Percentiles rank a stretch among this genome's conserved stretches.
Conservation (phyloP, 805 yeast species). For the Starmerella apis region DNA sequence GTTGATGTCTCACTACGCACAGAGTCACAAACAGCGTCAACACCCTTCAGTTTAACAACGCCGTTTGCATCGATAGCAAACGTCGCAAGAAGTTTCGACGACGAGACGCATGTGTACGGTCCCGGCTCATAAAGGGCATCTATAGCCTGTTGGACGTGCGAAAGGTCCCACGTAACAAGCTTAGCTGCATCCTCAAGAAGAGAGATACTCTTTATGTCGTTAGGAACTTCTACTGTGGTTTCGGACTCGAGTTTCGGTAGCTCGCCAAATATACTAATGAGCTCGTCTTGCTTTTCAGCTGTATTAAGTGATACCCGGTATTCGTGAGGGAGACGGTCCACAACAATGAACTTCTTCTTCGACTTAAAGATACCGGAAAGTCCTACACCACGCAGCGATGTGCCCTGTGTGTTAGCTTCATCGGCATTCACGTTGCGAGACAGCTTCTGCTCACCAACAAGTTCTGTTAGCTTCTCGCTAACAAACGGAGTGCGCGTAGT, state of each 20-base stretch:
- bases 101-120: conserved; percentile 16
- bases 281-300: conserved; percentile 21
- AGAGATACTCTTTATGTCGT: conserved; percentile 29
- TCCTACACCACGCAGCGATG: conserved; percentile 71
- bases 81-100: conserved; percentile 16
- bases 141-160: conserved; percentile 23
- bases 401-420: conserved; percentile 85
- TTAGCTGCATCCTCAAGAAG: conserved; percentile 35
- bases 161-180: conserved; percentile 27
- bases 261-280: conserved; percentile 14
- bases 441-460: conserved; percentile 46
- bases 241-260: conserved; percentile 31
- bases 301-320: conserved; percentile 35
- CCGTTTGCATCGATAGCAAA: conserved; percentile 20
- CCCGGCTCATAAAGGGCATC: conserved; percentile 28
- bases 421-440: conserved; percentile 89
- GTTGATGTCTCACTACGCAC: conserved; percentile 13
- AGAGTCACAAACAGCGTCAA: conserved; percentile 23
- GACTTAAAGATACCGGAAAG: conserved; percentile 59
- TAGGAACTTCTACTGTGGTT: conserved; percentile 26
- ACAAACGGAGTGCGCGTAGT: conserved; percentile 83
- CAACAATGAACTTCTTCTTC: conserved; percentile 43
- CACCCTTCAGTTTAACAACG: conserved; percentile 18
- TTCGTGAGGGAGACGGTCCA: conserved; percentile 45
- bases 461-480: conserved; percentile 35